Evolutionary conservation across 225 moss, liverwort and hornwort species (phyloP).

Genomic region (Anthoceros angustus): DNA sequence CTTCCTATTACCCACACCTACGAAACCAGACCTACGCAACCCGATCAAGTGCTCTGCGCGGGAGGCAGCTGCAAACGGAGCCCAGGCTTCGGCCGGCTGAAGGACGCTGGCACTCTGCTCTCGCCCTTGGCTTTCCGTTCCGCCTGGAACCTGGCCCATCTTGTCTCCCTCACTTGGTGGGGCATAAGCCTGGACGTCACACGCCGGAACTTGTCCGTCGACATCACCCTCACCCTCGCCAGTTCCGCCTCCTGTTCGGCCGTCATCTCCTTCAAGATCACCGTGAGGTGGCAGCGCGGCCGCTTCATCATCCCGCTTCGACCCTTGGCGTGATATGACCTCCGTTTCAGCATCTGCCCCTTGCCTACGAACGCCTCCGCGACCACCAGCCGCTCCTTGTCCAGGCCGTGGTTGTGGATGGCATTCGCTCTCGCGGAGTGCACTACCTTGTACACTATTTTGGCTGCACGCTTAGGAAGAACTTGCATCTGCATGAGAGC

Average conservation of each 20-base stretch:
- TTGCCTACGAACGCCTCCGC: constrained; percentile 38
- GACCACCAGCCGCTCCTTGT: constrained; percentile 74
- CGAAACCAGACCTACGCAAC: too few species aligned
- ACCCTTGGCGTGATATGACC: background rate
- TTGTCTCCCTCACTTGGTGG: background rate
- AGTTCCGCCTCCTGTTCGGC: background rate
- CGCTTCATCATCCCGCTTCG: background rate
- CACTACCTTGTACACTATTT: constrained; percentile 70
- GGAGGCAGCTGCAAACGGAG: background rate
- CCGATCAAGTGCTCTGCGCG: too few species aligned
- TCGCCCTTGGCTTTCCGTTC: background rate
- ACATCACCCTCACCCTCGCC: background rate
- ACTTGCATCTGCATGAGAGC: constrained; percentile 88
- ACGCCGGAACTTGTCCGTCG: background rate
- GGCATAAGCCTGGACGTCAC: background rate
- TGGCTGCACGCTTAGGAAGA: constrained; percentile 85
- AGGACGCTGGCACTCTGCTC: constrained; percentile 2
- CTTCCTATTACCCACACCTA: too few species aligned
- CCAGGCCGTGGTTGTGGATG: constrained; percentile 68
- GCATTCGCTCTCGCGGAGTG: constrained; percentile 95
- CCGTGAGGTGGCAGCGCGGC: background rate
- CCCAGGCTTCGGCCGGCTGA: background rate
- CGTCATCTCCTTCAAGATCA: background rate
- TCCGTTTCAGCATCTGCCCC: constrained; percentile 6
- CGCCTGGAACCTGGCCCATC: background rate